Evolutionary conservation across 192 early-diverging fungal species (phyloP), one percentile per base, ranked within the genome.

Genomic region (Thoreauomyces humboldtii): DNA sequence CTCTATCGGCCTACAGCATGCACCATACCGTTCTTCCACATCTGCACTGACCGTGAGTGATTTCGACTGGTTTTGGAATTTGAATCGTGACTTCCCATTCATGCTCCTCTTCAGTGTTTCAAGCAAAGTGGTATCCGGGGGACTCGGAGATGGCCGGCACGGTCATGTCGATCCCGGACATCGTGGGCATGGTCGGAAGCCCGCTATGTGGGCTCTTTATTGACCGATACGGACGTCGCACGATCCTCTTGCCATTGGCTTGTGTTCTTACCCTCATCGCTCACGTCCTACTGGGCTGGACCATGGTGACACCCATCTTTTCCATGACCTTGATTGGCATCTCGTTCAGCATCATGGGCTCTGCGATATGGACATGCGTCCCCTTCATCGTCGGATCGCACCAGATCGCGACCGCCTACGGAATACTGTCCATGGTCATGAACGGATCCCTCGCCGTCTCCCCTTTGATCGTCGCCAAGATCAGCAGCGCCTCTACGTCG

Each of bases 331-430:
- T 86, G 27, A 66, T 88, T 14, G 87, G 87, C 2, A 22, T 87
- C 0, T 72, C 73, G 2, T 86, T 80, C 59, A 77, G 82, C 29
- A 41, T 83, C 15, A 87, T 85, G 65, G 83, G 82, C 2, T 63
- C 77, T 3, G 80, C 82, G 3, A 35, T 88, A 11, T 88, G 87
- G 87, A 85, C 86, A 1, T 85, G 84, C 67, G 80, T 88, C n/a
- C 81, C 87, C 0, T 72, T 83, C 12, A 57, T 88, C 17, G 87
- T 85, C 27, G 66, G 73, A 21, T 57, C 65, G 25, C 73, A 84
- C 54, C 81, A 88, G 63, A 80, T 88, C n/a, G 87, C 82, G 5
- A 87, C 86, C 0, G 85, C 86, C 0, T 88, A 87, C 51, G 87
- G 87, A 12, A 52, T 87, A 7, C 54, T 85, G 1, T 76, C 86